A percentile compares a stretch with the other conserved stretches of the same genome.
Evolutionary conservation across 129 eudicot species (phyloP).

Genomic region (Oenanthe sinensis): DNA sequence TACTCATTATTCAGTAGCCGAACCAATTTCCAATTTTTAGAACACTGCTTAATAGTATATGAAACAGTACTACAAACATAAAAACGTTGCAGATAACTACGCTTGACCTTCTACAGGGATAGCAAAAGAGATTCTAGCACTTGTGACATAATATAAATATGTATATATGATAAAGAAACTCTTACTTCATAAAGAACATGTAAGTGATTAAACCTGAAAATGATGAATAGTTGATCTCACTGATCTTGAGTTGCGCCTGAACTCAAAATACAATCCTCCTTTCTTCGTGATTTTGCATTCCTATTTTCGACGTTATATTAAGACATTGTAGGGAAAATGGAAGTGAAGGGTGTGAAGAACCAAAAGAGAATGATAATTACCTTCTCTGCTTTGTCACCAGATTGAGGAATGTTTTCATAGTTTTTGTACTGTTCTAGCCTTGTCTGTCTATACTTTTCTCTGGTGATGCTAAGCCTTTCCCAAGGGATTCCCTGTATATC

Average conservation of each 20-base stretch:
- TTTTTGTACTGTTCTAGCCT: constrained; percentile 80
- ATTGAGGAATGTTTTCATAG: constrained; percentile 68
- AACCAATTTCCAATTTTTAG: too few species aligned
- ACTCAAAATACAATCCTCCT: constrained; percentile 55
- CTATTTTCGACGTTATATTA: constrained; percentile 26
- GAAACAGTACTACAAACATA: not conserved
- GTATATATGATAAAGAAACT: not conserved
- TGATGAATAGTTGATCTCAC: constrained; percentile 78
- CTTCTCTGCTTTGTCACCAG: constrained; percentile 68
- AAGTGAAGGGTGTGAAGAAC: not conserved
- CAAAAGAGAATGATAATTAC: constrained; percentile 13
- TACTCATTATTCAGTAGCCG: too few species aligned
- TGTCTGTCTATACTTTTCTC: constrained; percentile 74
- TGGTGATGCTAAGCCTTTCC: constrained; percentile 70
- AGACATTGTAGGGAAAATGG: not conserved
- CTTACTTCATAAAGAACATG: not conserved
- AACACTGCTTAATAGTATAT: not conserved
- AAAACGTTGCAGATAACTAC: not conserved
- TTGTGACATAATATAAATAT: not conserved
- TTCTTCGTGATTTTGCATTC: constrained; percentile 56
- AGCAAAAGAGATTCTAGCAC: not conserved
- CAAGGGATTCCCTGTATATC: constrained; percentile 94
- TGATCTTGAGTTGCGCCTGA: constrained; percentile 67
- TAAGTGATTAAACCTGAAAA: constrained; percentile 52
- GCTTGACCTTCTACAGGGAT: not conserved